phyloP scores from a whole-genome alignment of 495 filamentous ascomycete species.

The Neurospora pannonica region DNA sequence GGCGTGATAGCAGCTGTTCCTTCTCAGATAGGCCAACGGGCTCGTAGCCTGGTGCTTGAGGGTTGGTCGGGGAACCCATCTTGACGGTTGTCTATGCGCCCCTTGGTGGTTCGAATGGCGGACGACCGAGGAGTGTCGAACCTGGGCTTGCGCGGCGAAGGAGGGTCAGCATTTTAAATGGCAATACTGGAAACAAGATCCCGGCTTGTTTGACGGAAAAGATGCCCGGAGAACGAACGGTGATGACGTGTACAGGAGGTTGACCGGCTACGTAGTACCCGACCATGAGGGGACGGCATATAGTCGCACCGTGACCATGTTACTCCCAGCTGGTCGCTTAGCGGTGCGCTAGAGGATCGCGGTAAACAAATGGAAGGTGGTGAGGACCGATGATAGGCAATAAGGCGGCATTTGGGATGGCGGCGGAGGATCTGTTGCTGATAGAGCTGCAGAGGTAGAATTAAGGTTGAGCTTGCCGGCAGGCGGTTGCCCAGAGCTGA shows the following conservation, averaged over 20 bases:
- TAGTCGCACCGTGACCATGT: not conserved
- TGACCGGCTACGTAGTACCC: not conserved
- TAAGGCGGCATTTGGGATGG: not conserved
- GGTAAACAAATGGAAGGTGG: not conserved
- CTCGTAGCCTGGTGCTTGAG: conserved; percentile 3
- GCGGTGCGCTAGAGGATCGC: not conserved
- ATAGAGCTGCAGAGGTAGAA: not conserved
- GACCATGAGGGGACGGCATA: not conserved
- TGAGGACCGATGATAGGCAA: not conserved
- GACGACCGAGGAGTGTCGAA: not conserved
- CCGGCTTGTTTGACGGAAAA: not conserved
- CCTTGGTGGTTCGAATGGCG: not conserved
- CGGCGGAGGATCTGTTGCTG: not conserved
- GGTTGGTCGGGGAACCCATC: not conserved
- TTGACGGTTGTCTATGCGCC: not conserved
- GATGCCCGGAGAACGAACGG: not conserved
- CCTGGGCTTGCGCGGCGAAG: not conserved
- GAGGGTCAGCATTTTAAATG: not conserved
- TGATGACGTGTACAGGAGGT: not conserved
- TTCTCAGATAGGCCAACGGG: conserved; percentile 4
- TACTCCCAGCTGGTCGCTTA: not conserved
- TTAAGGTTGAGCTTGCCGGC: not conserved
- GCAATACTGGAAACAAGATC: not conserved
- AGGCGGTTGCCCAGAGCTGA: not conserved
- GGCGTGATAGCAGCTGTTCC: not conserved